Evolutionary conservation across 768 basidiomycete species (phyloP).

Genomic region (Leucocoprinus birnbaumii): DNA sequence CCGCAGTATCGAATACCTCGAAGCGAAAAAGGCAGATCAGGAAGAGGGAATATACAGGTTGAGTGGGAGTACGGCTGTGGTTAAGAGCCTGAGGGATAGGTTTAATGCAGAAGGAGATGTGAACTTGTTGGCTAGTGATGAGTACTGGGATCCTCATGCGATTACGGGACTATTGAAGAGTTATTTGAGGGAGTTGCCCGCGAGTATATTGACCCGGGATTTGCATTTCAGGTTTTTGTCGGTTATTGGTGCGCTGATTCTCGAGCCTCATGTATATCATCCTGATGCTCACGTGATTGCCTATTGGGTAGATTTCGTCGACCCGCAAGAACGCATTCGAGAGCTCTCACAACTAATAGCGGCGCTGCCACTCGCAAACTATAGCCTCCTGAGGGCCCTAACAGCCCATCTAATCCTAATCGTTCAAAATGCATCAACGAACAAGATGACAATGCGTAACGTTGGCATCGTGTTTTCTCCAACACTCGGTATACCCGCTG

Average conservation of each 20-base stretch:
- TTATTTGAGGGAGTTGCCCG: conserved; percentile 90
- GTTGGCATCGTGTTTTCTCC: conserved; percentile 99
- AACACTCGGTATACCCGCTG: conserved; percentile 96
- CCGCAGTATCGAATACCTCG: conserved; percentile 92
- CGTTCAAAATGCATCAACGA: conserved; percentile 83
- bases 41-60: conserved; percentile 98
- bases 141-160: conserved; percentile 97
- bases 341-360: conserved; percentile 88
- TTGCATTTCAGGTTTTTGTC: conserved; percentile 88
- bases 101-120: conserved; percentile 99
- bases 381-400: conserved; percentile 89
- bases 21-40: conserved; percentile 89
- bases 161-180: conserved; percentile 93
- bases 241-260: conserved; percentile 75
- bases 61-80: conserved; percentile 92
- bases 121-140: conserved; percentile 81
- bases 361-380: conserved; percentile 87
- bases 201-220: conserved; percentile 89
- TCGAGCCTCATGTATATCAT: neutral
- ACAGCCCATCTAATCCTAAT: conserved; percentile 94
- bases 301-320: conserved; percentile 78
- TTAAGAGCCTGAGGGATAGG: conserved; percentile 88
- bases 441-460: conserved; percentile 99
- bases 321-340: conserved; percentile 82
- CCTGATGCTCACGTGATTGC: conserved; percentile 10